Conservation (phyloP, 129 eudicot genomes). For the Scalesia atractyloides region DNA sequence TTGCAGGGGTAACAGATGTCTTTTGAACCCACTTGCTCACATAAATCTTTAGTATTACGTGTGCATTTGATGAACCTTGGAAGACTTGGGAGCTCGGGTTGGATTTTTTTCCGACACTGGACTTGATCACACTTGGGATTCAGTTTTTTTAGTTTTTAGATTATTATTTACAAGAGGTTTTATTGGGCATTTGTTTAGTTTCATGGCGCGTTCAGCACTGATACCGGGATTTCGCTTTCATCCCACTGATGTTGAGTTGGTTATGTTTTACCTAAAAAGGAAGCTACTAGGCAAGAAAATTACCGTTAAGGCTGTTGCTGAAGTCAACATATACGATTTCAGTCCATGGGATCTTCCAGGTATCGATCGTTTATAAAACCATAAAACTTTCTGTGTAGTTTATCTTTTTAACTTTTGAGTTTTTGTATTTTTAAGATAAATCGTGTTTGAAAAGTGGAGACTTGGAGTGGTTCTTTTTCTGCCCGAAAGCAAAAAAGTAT, state of each 20-base stretch:
- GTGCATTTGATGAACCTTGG: slow-evolving; percentile 66
- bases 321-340: slow-evolving; percentile 64
- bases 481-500: slow-evolving; percentile 71
- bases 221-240: slow-evolving; percentile 86
- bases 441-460: slow-evolving; percentile 62
- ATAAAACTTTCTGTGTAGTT: neutral
- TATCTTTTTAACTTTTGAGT: neutral
- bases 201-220: slow-evolving; percentile 46
- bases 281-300: slow-evolving; percentile 58
- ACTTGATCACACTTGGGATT: slow-evolving; percentile 47
- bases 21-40: slow-evolving; percentile 52
- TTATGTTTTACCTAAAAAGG: slow-evolving; percentile 73
- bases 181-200: slow-evolving; percentile 30
- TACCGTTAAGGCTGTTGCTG: slow-evolving; percentile 52
- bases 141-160: slow-evolving; percentile 20
- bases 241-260: slow-evolving; percentile 73
- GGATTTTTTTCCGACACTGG: slow-evolving; percentile 72
- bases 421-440: slow-evolving; percentile 46
- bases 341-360: slow-evolving; percentile 92
- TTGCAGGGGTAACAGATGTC: slow-evolving; percentile 67
- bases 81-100: slow-evolving; percentile 51
- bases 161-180: slow-evolving; percentile 15
- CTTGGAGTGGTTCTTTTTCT: slow-evolving; percentile 75
- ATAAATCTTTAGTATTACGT: slow-evolving; percentile 47
- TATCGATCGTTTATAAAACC: slow-evolving; percentile 4